Base-by-base conservation (phyloP, 805 yeast species). In the Debaryomyces tyrocola region DNA sequence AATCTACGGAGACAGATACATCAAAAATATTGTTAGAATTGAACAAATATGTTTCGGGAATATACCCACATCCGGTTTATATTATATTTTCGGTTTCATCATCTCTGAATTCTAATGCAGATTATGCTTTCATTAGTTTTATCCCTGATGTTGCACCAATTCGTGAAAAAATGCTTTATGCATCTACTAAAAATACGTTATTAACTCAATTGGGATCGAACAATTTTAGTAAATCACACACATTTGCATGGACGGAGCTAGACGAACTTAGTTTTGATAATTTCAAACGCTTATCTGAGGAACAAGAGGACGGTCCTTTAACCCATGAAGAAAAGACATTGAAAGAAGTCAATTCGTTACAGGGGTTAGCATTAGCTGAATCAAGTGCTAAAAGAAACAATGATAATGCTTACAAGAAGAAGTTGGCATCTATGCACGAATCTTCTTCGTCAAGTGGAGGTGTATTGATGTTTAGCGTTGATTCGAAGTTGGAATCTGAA, bases 141-240 rank as follows among this genome's bases (percentile, higher is more conserved):
- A 91, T 92, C 44, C 97, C 99, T 0, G 97, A 92, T 62, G 65
- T 66, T 42, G 87, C 97, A 7, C 82, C 84, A 2, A 91, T 92
- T 33, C 79, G 90, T 47, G 76, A 79, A 46, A 94, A 92, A 64
- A 94, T 94, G 97, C 74, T 94, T 41, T 94, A 91, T 63, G 98
- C 98, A 4, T 88, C 97, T 2, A 84, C 95, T 9, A 89, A 89
- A 50, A 85, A 82, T 62, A 82, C 94, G 1, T 66, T 94, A 33
- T 68, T 87, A 46, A 81, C 87, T 54, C 84, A 85, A 51, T 73
- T 92, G 34, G 97, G 97, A 7, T 77, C 78, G 4, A 77, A 75
- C 46, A 67, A 69, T 44, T 79, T 84, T 63, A 59, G 70, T 34
- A 75, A 77, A 45, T 57, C 50, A 33, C 56, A 64, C 43, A 48